phyloP scores from a whole-genome alignment of 192 early-diverging fungal species.

The Coemansia nantahalensis region DNA sequence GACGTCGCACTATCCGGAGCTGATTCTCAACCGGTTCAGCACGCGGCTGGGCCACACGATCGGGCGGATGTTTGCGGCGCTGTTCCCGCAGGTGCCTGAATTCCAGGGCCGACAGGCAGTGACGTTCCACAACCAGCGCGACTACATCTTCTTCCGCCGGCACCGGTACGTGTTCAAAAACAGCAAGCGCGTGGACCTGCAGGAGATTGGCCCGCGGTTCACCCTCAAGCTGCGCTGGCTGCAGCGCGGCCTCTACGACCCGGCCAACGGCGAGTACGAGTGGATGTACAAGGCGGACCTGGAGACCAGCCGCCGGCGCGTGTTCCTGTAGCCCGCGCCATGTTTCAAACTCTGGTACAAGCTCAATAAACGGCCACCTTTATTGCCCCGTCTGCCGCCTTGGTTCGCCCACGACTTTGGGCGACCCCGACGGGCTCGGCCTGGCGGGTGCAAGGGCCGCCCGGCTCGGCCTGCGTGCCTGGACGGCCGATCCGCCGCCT shows the following conservation, averaged over 20 bases:
- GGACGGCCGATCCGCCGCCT: too few species aligned
- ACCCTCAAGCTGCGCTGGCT: slow-evolving; percentile 92
- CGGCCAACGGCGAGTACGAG: slow-evolving; percentile 88
- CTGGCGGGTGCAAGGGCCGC: too few species aligned
- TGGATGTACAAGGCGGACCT: slow-evolving; percentile 92
- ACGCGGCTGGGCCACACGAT: slow-evolving; percentile 96
- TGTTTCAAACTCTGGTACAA: background rate
- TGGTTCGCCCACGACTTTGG: too few species aligned
- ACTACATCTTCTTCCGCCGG: slow-evolving; percentile 98
- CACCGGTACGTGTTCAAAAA: slow-evolving; percentile 94
- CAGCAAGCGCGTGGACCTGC: slow-evolving; percentile 78
- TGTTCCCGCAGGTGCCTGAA: slow-evolving; percentile 97
- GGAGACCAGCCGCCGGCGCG: slow-evolving; percentile 86
- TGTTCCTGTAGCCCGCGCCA: slow-evolving; percentile 64
- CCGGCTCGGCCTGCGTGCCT: too few species aligned
- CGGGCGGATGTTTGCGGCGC: slow-evolving; percentile 90
- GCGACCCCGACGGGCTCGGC: too few species aligned
- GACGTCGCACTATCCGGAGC: slow-evolving; percentile 85
- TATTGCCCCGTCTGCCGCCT: too few species aligned
- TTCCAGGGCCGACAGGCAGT: slow-evolving; percentile 92
- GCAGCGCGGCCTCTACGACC: slow-evolving; percentile 95
- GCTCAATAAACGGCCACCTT: too few species aligned
- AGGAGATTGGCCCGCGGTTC: slow-evolving; percentile 95
- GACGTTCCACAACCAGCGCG: slow-evolving; percentile 99
- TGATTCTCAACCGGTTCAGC: slow-evolving; percentile 97